A percentile compares a stretch with the other conserved stretches of the same genome.
phyloP scores from a whole-genome alignment of 768 basidiomycete genomes.

The Auricularia cornea region DNA sequence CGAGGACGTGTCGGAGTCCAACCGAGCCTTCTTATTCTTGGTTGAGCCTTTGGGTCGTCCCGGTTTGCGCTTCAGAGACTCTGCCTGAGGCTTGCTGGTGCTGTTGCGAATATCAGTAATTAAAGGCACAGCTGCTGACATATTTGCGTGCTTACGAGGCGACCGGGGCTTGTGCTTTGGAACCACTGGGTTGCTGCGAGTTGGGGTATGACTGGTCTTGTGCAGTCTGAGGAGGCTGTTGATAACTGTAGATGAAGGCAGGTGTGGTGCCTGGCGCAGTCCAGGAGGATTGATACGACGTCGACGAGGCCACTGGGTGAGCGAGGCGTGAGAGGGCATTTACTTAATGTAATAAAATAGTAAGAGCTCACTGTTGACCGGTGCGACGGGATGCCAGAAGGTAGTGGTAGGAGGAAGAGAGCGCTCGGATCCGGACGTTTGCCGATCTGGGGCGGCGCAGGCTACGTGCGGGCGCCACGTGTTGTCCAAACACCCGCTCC shows the following conservation, averaged over 20 bases:
- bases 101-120: too few relatives aligned
- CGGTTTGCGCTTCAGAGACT: neutral
- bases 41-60: neutral
- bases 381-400: neutral
- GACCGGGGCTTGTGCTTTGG: too few relatives aligned
- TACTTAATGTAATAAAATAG: neutral
- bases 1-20: conserved; percentile 8
- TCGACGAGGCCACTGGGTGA: neutral
- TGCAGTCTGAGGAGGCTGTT: neutral
- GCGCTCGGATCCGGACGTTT: neutral
- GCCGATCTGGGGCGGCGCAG: neutral
- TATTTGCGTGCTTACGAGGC: too few relatives aligned
- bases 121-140: too few relatives aligned
- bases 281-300: neutral
- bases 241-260: neutral
- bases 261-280: neutral
- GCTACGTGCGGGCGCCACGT: too few relatives aligned
- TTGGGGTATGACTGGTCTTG: neutral
- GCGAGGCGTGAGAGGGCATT: neutral
- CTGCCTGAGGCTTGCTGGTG: neutral
- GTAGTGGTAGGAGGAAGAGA: neutral
- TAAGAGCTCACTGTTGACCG: neutral
- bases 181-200: neutral
- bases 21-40: conserved; percentile 25
- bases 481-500: too few relatives aligned